phyloP scores from a whole-genome alignment of 768 basidiomycete species.

The Chalciporus sphaerocephalus region DNA sequence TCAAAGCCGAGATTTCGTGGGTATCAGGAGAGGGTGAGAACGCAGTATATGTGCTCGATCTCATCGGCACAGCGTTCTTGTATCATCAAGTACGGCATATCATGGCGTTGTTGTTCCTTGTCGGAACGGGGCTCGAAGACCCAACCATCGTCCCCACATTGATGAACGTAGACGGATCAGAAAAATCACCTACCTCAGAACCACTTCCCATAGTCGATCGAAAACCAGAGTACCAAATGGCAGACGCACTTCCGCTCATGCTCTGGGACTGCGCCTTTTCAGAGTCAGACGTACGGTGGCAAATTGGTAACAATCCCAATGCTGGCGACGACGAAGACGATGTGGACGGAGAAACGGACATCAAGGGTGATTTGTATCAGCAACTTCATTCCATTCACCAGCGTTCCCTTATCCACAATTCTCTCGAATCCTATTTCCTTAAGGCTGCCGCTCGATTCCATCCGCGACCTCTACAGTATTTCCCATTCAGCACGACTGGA shows the following conservation, averaged over 20 bases:
- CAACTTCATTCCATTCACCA: slow-evolving; percentile 51
- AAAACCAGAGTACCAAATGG: slow-evolving; percentile 93
- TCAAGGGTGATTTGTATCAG: slow-evolving; percentile 42
- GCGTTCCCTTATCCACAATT: slow-evolving; percentile 60
- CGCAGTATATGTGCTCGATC: slow-evolving; percentile 66
- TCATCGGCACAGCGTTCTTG: slow-evolving; percentile 83
- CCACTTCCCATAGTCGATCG: slow-evolving; percentile 51
- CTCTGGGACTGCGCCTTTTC: slow-evolving; percentile 86
- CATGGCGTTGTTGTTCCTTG: slow-evolving; percentile 85
- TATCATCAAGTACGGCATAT: slow-evolving; percentile 97
- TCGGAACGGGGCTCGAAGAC: slow-evolving; percentile 75
- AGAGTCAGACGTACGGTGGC: slow-evolving; percentile 67
- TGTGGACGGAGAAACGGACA: slow-evolving; percentile 15
- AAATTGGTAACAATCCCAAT: slow-evolving; percentile 42
- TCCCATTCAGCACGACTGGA: slow-evolving; percentile 34
- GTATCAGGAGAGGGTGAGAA: slow-evolving; percentile 36
- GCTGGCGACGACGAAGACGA: slow-evolving; percentile 7
- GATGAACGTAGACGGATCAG: slow-evolving; percentile 57
- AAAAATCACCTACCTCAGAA: slow-evolving; percentile 4
- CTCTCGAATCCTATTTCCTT: slow-evolving; percentile 64
- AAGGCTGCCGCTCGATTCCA: slow-evolving; percentile 52
- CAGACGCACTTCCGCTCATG: slow-evolving; percentile 84
- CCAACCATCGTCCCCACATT: slow-evolving; percentile 68
- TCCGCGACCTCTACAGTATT: slow-evolving; percentile 34
- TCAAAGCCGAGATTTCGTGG: slow-evolving; percentile 58